Base-by-base conservation (phyloP, 2,329 filamentous ascomycete genomes). In the Venturia pyrina region DNA sequence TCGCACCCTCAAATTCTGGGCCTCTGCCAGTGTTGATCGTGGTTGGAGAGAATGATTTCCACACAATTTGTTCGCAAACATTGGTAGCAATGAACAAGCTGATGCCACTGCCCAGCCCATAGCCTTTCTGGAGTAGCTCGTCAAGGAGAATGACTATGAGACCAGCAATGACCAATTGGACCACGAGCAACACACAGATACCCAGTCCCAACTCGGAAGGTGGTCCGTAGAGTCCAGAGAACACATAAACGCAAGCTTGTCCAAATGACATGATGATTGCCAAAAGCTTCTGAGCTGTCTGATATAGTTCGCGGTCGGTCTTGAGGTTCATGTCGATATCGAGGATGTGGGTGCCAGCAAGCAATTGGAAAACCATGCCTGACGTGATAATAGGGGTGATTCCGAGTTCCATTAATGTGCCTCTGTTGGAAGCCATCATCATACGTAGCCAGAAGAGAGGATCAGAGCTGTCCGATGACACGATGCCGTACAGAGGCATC, bases 261-360 rank as follows among this genome's bases (percentile, higher is more conserved):
- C 95, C 53, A 19, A 59, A 59, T 37, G 59, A 96, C 72, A 99
- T 86, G 77, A 99, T 96, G 76, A 99, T 96, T 72, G 95, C 95
- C 75, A 77, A 72, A 71, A 79, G 89, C 85, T 99, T 99, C 86
- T 99, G 95, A 66, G 96, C 95, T 70, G 93, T 99, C 85, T 99
- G 95, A 87, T 99, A 99, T 70, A 99, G 88, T 84, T 99, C 95
- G 81, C 95, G 95, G 81, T 99, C 95, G 79, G 93, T 95, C 86
- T 99, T 99, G 80, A 98, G 89, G 85, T 99, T 95, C 74, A 99
- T 90, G 87, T 99, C 98, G 84, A 99, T 93, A 78, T 99, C 95
- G 81, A 99, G 98, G 83, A 98, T 89, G 86, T 99, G 95, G 79
- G 95, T 99, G 77, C 95, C 95, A 76, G 95, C 95, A 71, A 99